Evolutionary conservation across 441 rosid genomes (phyloP), one percentile per base, ranked within the genome.

Genomic region (Viola pubescens): DNA sequence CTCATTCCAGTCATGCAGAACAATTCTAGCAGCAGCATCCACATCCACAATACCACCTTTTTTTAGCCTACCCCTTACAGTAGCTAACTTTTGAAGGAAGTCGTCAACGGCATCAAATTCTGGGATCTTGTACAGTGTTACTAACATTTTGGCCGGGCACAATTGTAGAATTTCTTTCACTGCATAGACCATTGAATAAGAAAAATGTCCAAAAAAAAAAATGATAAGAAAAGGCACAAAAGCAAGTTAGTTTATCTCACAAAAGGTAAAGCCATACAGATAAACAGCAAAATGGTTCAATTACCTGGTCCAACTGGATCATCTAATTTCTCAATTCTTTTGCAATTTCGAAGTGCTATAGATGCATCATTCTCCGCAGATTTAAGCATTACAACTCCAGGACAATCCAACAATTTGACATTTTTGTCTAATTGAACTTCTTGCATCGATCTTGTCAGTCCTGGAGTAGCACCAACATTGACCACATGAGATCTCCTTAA

Each of bases 341-440:
- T 90, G 83, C 98, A 94, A 66, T 90, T 94, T 40, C 91, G 81
- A 69, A 94, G 99, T 63, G 91, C 91, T 54, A 86, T 56, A 7
- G 96, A 78, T 5, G 89, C 78, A 70, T 86, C 89, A 69, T 82
- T 83, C 55, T 64, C 91, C 4, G 61, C 68, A 58, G 96, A 88
- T 69, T 81, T 87, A 43, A 90, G 88, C 97, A 94, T 82, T 56
- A 90, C 99, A 73, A 94, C 95, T 62, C 97, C 99, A 61, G 97
- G 99, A 69, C 96, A 94, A 71, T 94, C 99, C 71, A 94, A 62
- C 69, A 90, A 72, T 66, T 88, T 94, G 52, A 94, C 86, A 79
- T 86, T 86, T 74, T 82, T 86, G 81, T 94, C 99, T 61, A 90
- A 70, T 56, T 90, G 97, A 74, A 94, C 96, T 77, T 94, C 97